Percentiles rank a stretch among this genome's conserved stretches.
phyloP scores from a whole-genome alignment of 768 basidiomycete species.

The Lactifluus volemus region DNA sequence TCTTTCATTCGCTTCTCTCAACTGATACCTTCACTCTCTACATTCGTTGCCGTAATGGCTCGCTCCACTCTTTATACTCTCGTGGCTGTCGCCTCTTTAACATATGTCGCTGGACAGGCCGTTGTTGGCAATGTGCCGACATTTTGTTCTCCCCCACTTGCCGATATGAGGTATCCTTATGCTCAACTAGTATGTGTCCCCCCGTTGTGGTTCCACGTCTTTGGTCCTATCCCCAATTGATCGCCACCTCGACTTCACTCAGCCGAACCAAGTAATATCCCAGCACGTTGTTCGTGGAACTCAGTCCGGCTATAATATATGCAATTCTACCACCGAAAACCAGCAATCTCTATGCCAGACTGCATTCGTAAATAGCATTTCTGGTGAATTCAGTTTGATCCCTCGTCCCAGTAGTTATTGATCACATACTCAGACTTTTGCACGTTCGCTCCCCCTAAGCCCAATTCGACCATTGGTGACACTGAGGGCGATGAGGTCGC shows the following conservation, averaged over 20 bases:
- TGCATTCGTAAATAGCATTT: conserved; percentile 49
- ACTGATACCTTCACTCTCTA: conserved; percentile 13
- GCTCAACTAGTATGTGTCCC: conserved; percentile 18
- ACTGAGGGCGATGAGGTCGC: conserved; percentile 66
- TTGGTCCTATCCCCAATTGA: not conserved
- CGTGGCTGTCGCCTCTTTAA: conserved; percentile 25
- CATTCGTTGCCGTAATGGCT: conserved; percentile 23
- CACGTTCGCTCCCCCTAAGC: conserved; percentile 49
- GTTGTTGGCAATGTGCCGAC: not conserved
- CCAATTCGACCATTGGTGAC: conserved; percentile 48
- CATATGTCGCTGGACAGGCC: conserved; percentile 22
- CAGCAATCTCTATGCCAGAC: conserved; percentile 65
- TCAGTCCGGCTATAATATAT: conserved; percentile 58
- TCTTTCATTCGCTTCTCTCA: not conserved
- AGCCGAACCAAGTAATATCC: conserved; percentile 47
- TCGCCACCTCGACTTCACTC: not conserved
- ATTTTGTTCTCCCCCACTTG: conserved; percentile 25
- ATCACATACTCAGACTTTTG: conserved; percentile 48
- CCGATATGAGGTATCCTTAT: conserved; percentile 23
- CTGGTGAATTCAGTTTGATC: conserved; percentile 26
- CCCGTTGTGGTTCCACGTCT: not conserved
- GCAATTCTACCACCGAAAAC: conserved; percentile 58
- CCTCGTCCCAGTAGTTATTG: not conserved
- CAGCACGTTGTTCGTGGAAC: conserved; percentile 39
- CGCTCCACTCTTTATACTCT: conserved; percentile 30